phyloP scores from a whole-genome alignment of 2,329 filamentous ascomycete species.

The Beauveria sp. region DNA sequence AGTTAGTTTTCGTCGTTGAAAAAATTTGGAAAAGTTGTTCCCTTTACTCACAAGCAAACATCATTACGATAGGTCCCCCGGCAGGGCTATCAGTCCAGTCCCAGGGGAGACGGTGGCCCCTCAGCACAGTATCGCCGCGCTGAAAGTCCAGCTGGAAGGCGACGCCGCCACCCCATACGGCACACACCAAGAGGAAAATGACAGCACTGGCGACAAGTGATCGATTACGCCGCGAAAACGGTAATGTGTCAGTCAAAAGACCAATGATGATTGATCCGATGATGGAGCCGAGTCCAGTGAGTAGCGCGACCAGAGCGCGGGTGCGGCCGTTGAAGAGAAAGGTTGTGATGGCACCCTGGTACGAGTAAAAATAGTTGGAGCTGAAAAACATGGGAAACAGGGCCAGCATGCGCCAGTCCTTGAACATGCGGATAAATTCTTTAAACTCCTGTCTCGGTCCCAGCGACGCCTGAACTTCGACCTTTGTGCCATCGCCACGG shows the following conservation, averaged over 20 bases:
- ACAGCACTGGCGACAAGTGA: slow-evolving; percentile 51
- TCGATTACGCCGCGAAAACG: slow-evolving; percentile 48
- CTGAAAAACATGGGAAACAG: slow-evolving; percentile 35
- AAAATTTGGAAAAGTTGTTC: too few species aligned
- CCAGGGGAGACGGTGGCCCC: slow-evolving; percentile 17
- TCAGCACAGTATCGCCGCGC: slow-evolving; percentile 13
- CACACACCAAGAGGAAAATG: slow-evolving; percentile 56
- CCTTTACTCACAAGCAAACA: slow-evolving; percentile 17
- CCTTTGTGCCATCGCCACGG: slow-evolving; percentile 12
- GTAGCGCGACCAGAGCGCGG: slow-evolving; percentile 57
- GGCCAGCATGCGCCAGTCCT: slow-evolving; percentile 14
- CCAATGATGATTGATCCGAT: slow-evolving; percentile 60
- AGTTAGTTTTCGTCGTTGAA: background rate
- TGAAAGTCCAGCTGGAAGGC: slow-evolving; percentile 54
- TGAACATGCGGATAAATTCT: slow-evolving; percentile 16
- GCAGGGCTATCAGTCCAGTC: slow-evolving; percentile 19
- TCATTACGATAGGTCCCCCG: slow-evolving; percentile 19
- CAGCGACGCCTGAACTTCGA: slow-evolving; percentile 7
- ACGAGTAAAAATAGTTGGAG: slow-evolving; percentile 73
- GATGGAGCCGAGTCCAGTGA: slow-evolving; percentile 65
- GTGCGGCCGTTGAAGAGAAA: slow-evolving; percentile 65
- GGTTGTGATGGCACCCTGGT: slow-evolving; percentile 64
- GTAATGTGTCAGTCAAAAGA: slow-evolving; percentile 50
- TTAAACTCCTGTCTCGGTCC: slow-evolving; percentile 10
- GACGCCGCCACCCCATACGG: slow-evolving; percentile 63